Percentiles rank a stretch among this genome's conserved stretches.
Evolutionary conservation across 345 rosid species (phyloP).

Genomic region (Linum lewisii): DNA sequence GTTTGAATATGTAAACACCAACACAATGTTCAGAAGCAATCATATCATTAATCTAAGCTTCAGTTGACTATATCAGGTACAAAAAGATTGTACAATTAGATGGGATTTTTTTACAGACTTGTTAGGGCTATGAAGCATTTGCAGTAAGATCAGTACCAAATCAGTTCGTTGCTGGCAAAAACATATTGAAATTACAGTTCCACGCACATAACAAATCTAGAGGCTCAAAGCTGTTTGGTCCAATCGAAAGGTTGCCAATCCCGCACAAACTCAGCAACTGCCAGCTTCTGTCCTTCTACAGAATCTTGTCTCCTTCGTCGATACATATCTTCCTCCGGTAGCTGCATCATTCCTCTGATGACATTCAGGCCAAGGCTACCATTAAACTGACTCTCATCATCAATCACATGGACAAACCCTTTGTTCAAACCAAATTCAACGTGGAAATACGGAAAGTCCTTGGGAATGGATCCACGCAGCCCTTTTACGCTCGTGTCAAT

Average conservation of each 20-base stretch:
- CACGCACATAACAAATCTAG: no score
- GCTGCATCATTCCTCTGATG: constrained; percentile 71
- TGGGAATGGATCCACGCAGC: constrained; percentile 70
- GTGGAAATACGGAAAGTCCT: constrained; percentile 88
- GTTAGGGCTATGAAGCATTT: no score
- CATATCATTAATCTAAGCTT: no score
- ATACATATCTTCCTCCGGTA: constrained; percentile 87
- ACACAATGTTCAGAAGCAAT: no score
- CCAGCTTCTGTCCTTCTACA: constrained; percentile 55
- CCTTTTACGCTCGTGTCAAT: constrained; percentile 87
- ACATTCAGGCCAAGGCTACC: constrained; percentile 79
- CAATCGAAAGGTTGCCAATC: constrained; percentile 87
- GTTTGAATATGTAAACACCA: no score
- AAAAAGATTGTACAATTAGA: no score
- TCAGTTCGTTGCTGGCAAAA: no score
- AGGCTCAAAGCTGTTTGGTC: constrained; percentile 56
- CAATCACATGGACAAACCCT: constrained; percentile 95
- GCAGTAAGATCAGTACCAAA: no score
- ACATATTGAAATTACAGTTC: no score
- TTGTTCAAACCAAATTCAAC: constrained; percentile 75
- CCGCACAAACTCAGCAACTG: constrained; percentile 39
- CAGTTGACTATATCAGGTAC: no score
- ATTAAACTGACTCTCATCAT: constrained; percentile 73
- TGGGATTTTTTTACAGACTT: no score
- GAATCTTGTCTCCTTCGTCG: constrained; percentile 58